A percentile compares a stretch with the other conserved stretches of the same genome.
phyloP scores from a whole-genome alignment of 73 alveolate species.

The Paramecium tetraurelia region DNA sequence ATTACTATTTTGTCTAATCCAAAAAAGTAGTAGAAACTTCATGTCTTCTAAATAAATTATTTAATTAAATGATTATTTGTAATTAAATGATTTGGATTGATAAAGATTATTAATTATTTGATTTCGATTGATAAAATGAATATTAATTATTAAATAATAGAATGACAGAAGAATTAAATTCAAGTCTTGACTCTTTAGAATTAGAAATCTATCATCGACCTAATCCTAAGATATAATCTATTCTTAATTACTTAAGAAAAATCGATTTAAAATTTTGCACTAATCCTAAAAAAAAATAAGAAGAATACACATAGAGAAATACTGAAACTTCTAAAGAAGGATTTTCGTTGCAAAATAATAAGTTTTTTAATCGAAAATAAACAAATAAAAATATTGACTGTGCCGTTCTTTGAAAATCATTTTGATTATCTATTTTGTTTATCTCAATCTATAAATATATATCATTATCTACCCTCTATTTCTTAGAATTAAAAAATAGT shows the following conservation, averaged over 20 bases:
- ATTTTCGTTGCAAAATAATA: not conserved
- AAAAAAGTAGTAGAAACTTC: not conserved
- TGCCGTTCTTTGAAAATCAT: not conserved
- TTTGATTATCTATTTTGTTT: not conserved
- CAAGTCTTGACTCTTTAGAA: conserved; percentile 34
- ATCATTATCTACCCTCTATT: not conserved
- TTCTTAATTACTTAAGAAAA: not conserved
- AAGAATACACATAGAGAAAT: not conserved
- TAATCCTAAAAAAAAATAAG: not conserved
- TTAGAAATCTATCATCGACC: conserved; percentile 23
- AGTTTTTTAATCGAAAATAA: not conserved
- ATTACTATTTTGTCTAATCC: not conserved
- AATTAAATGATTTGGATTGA: not conserved
- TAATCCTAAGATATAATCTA: not conserved
- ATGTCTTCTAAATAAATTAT: not conserved
- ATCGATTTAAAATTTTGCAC: conserved; percentile 7
- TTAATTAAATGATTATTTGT: not conserved
- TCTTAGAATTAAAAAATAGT: not conserved
- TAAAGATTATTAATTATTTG: not conserved
- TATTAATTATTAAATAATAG: not conserved
- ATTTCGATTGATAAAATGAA: not conserved
- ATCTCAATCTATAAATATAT: not conserved
- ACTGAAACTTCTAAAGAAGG: not conserved
- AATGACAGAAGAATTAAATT: not conserved
- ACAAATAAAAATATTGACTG: not conserved